Evolutionary conservation across 2,329 filamentous ascomycete species (phyloP).

Genomic region (Xylogone sp.): DNA sequence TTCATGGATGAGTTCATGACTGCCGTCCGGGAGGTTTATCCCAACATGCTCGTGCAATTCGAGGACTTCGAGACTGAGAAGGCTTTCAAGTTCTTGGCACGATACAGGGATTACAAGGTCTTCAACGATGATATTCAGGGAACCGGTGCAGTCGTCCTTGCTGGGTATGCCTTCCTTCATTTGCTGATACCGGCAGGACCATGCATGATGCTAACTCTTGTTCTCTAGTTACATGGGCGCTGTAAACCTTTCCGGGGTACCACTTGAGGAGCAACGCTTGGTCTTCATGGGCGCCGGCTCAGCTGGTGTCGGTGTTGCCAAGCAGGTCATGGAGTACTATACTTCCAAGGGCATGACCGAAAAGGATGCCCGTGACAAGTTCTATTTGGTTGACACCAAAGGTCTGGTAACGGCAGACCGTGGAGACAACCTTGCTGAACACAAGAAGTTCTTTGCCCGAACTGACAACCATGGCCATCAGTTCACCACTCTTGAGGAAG

Average conservation of each 20-base stretch:
- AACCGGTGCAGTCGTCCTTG: slow-evolving; percentile 91
- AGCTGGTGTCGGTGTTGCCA: slow-evolving; percentile 93
- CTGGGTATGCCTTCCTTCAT: slow-evolving; percentile 49
- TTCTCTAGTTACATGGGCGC: slow-evolving; percentile 57
- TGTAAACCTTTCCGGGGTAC: slow-evolving; percentile 81
- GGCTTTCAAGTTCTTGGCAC: slow-evolving; percentile 88
- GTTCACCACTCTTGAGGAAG: slow-evolving; percentile 79
- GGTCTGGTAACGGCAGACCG: slow-evolving; percentile 91
- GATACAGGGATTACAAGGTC: slow-evolving; percentile 89
- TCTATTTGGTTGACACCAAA: slow-evolving; percentile 97
- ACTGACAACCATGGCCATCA: slow-evolving; percentile 62
- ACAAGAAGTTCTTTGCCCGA: slow-evolving; percentile 72
- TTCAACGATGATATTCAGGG: slow-evolving; percentile 99
- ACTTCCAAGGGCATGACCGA: slow-evolving; percentile 87
- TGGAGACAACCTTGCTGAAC: slow-evolving; percentile 88
- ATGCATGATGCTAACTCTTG: slow-evolving; percentile 7
- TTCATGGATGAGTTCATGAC: slow-evolving; percentile 98
- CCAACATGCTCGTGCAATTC: slow-evolving; percentile 76
- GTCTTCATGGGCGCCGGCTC: slow-evolving; percentile 96
- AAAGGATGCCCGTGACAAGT: slow-evolving; percentile 81
- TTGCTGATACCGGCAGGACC: background rate
- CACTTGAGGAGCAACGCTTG: slow-evolving; percentile 84
- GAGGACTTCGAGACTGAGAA: slow-evolving; percentile 93
- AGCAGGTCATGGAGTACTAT: slow-evolving; percentile 97
- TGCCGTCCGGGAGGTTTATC: slow-evolving; percentile 72